These are phyloP conservation scores for Elongisporangium anandrum DNA, from an alignment of 352 stramenopile genomes.

Conservation along the genomic window DNA sequence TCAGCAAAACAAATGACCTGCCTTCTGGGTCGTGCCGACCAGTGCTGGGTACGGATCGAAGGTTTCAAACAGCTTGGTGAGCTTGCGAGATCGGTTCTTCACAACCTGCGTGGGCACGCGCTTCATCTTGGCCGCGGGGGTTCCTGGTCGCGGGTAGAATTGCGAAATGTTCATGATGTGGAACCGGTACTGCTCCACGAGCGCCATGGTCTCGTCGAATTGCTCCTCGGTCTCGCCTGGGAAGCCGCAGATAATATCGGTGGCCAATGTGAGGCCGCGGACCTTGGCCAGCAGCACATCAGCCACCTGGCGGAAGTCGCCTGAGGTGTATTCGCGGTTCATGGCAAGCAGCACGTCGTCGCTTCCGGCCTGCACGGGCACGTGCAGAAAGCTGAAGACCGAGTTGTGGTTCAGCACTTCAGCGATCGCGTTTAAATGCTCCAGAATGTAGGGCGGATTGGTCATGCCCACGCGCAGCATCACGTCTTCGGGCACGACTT, in stretches of 20 bases:
- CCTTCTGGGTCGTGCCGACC: slow-evolving; percentile 49
- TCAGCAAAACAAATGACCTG: slow-evolving; percentile 1
- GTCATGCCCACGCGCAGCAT: slow-evolving; percentile 93
- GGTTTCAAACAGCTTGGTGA: slow-evolving; percentile 85
- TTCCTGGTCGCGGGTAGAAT: slow-evolving; percentile 91
- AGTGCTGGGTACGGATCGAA: slow-evolving; percentile 77
- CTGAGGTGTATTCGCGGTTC: slow-evolving; percentile 89
- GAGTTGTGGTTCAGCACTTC: slow-evolving; percentile 72
- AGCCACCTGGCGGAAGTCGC: slow-evolving; percentile 71
- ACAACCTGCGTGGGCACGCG: slow-evolving; percentile 83
- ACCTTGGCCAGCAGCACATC: slow-evolving; percentile 78
- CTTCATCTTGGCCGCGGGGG: slow-evolving; percentile 88
- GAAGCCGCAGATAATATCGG: slow-evolving; percentile 93
- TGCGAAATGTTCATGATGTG: slow-evolving; percentile 93
- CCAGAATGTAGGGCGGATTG: slow-evolving; percentile 90
- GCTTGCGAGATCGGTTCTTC: slow-evolving; percentile 81
- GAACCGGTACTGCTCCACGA: slow-evolving; percentile 87
- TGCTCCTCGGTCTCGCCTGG: slow-evolving; percentile 86
- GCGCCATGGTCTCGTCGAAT: slow-evolving; percentile 84
- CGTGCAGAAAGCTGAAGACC: slow-evolving; percentile 90
- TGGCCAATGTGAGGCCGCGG: slow-evolving; percentile 82
- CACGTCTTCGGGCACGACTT: slow-evolving; percentile 59
- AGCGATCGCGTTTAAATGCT: slow-evolving; percentile 83
- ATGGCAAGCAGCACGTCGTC: slow-evolving; percentile 86
- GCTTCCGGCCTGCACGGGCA: slow-evolving; percentile 89